Conservation (phyloP, 495 filamentous ascomycete species). For the Lasiosphaeris hirsuta region DNA sequence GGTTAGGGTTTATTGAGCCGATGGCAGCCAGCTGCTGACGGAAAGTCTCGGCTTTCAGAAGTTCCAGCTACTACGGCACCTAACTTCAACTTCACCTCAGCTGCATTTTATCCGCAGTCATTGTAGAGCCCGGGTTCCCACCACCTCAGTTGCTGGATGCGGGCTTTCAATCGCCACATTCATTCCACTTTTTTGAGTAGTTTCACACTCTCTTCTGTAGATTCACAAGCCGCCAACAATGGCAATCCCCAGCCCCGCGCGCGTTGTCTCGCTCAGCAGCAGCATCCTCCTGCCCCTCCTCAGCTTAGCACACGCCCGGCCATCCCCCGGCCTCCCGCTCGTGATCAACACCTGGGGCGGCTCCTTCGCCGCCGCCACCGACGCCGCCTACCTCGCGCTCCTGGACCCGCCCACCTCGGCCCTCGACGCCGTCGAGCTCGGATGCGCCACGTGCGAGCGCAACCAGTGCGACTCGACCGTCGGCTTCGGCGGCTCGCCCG, state of each 20-base stretch:
- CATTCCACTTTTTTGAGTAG: no score
- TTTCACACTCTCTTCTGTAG: no score
- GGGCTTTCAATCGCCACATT: no score
- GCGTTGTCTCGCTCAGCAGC: neutral
- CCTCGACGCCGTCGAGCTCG: slow-evolving; percentile 42
- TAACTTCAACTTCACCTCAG: no score
- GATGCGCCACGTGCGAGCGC: slow-evolving; percentile 44
- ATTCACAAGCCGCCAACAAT: neutral
- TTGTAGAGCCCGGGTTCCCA: no score
- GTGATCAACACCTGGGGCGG: slow-evolving; percentile 48
- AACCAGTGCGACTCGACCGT: slow-evolving; percentile 47
- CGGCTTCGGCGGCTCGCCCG: slow-evolving; percentile 46
- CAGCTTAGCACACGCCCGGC: neutral
- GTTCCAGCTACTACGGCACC: no score
- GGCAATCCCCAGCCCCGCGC: neutral
- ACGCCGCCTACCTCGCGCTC: slow-evolving; percentile 43
- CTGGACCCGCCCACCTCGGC: slow-evolving; percentile 31
- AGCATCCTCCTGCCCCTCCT: slow-evolving; percentile 6
- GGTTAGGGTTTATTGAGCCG: no score
- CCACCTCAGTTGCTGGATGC: no score
- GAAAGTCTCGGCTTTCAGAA: no score
- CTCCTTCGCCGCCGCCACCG: slow-evolving; percentile 44
- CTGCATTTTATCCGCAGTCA: no score
- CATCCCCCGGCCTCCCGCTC: slow-evolving; percentile 36
- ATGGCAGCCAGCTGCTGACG: no score